phyloP scores from a whole-genome alignment of 331 rosid species.

The Telfairia occidentalis region DNA sequence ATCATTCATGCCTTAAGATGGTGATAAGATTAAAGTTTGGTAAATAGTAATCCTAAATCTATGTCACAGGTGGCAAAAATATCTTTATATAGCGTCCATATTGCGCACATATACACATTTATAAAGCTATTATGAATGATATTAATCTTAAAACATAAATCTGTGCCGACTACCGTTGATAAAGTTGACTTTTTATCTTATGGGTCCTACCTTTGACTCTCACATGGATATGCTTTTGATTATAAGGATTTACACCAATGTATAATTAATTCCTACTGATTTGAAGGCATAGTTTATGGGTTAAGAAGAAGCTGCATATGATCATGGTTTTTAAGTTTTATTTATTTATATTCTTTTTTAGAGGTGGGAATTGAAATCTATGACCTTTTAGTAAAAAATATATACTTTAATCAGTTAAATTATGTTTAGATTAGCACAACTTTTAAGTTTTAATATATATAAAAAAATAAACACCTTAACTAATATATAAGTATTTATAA shows the following conservation, averaged over 20 bases:
- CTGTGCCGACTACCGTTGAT: conserved; percentile 53
- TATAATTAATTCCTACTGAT: conserved; percentile 22
- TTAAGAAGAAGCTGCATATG: conserved; percentile 26
- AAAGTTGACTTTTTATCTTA: conserved; percentile 29
- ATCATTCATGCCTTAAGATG: too few species aligned
- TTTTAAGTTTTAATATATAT: too few species aligned
- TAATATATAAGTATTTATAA: too few species aligned
- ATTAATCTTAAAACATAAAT: conserved; percentile 23
- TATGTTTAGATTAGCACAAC: too few species aligned
- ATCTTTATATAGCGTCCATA: neutral
- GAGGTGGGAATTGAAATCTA: too few species aligned
- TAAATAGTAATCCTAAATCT: neutral
- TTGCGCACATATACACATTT: neutral
- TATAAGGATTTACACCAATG: conserved; percentile 16
- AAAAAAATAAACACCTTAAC: conserved; percentile 14
- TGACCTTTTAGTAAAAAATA: too few species aligned
- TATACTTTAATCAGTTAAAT: too few species aligned
- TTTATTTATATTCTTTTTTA: too few species aligned
- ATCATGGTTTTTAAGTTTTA: conserved; percentile 24
- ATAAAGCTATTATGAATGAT: neutral
- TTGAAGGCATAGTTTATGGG: conserved; percentile 57
- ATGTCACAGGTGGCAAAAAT: neutral
- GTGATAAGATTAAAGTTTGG: neutral
- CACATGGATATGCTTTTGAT: conserved; percentile 33
- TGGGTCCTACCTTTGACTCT: conserved; percentile 26